Evolutionary conservation across 1,284 basidiomycete genomes (phyloP), one percentile per base, ranked within the genome.

Genomic region (Rhodotorula sp.): DNA sequence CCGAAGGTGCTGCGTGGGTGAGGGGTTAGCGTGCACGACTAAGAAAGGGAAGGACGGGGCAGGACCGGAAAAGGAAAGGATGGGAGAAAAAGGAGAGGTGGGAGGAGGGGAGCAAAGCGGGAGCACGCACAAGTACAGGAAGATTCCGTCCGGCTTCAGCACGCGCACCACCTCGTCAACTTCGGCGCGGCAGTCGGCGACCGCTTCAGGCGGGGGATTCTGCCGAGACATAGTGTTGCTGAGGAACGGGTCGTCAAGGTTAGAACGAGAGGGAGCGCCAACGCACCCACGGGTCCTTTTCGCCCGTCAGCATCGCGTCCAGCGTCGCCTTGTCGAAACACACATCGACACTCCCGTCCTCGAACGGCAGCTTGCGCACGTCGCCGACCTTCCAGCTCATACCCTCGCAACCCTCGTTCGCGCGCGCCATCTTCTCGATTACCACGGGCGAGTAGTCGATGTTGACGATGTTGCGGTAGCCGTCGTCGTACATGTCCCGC

Each of bases 361-460:
- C 85, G 73, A 94, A 92, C 39, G 85, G 82, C 27, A 97, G 83
- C 39, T 88, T 81, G 36, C 93, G 85, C 34, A 96, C 88, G 78
- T 96, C 94, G 90, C 93, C 95, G 82, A 91, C 91, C 63, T 87
- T 84, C 94, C 93, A 97, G 79, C 86, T 83, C 92, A 97, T 94
- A 67, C 87, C 85, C 3, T 89, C 88, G 61, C 90, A 85, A 27
- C 79, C 78, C 10, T 78, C 79, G 79, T 95, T 88, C 60, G 86
- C 85, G 62, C 81, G 81, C 32, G 82, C 83, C 94, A 96, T 96
- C 78, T 91, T 89, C 68, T 91, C 86, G 64, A 97, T 90, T 54
- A 94, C 85, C 17, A 91, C 85, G 7, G 84, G 80, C 1, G 93
- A 95, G 81, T 94, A 95, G 79, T 96, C 94, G 34, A 89, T 83